Conservation (phyloP, 768 basidiomycete species). For the Thelephora aurantiotincta region DNA sequence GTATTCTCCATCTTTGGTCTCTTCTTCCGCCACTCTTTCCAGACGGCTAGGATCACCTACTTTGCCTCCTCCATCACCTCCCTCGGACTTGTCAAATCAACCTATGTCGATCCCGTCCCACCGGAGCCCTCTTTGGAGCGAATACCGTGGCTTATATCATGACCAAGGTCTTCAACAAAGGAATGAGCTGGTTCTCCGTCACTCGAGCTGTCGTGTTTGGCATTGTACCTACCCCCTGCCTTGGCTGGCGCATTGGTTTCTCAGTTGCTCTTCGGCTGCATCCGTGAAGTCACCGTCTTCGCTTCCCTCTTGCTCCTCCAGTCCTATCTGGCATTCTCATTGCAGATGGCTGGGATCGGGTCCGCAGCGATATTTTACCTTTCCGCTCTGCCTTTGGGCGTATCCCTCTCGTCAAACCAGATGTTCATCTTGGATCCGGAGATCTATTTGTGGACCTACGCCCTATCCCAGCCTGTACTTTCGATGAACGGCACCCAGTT, state of each 20-base stretch:
- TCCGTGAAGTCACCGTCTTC: constrained; percentile 48
- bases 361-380: constrained; percentile 68
- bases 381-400: constrained; percentile 38
- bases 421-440: constrained; percentile 19
- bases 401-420: constrained; percentile 39
- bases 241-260: constrained; percentile 51
- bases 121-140: constrained; percentile 46
- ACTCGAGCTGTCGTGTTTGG: constrained; percentile 46
- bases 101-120: constrained; percentile 24
- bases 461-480: constrained; percentile 40
- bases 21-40: constrained; percentile 65
- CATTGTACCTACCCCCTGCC: constrained; percentile 64
- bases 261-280: constrained; percentile 40
- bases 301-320: constrained; percentile 49
- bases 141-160: constrained; percentile 66
- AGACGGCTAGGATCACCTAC: constrained; percentile 55
- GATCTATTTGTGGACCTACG: constrained; percentile 50
- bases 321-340: constrained; percentile 32
- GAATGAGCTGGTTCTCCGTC: constrained; percentile 80
- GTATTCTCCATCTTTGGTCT: constrained; percentile 62
- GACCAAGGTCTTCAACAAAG: constrained; percentile 41
- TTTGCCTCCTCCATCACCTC: constrained; percentile 31
- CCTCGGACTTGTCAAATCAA: constrained; percentile 26
- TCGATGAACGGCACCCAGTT: constrained; percentile 45
- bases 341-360: constrained; percentile 61